Conservation (phyloP, 2,329 filamentous ascomycete genomes). For the Penicillium carneum region DNA sequence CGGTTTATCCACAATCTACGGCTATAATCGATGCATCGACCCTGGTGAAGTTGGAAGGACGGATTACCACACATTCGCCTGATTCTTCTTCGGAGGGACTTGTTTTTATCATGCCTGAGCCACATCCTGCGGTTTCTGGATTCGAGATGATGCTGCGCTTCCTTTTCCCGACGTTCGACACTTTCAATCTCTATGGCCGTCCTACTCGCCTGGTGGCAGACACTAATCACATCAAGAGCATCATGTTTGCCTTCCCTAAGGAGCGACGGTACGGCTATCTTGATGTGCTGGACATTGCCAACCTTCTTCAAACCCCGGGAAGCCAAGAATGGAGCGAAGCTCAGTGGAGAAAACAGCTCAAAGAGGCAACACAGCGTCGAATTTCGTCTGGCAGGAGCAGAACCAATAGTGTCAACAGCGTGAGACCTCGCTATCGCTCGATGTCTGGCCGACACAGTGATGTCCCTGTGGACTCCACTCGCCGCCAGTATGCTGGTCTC, state of each 20-base stretch:
- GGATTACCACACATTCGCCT: conserved; percentile 84
- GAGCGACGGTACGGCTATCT: conserved; percentile 88
- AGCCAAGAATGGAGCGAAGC: conserved; percentile 81
- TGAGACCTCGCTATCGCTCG: conserved; percentile 53
- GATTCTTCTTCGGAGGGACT: conserved; percentile 86
- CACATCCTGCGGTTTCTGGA: conserved; percentile 86
- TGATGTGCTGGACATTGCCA: conserved; percentile 83
- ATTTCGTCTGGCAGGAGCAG: conserved; percentile 50
- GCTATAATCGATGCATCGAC: conserved; percentile 93
- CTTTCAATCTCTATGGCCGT: conserved; percentile 88
- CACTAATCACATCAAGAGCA: conserved; percentile 80
- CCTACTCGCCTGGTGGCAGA: conserved; percentile 87
- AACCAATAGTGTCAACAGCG: conserved; percentile 64
- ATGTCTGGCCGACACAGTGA: conserved; percentile 46
- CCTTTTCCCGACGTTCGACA: conserved; percentile 92
- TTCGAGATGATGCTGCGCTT: conserved; percentile 95
- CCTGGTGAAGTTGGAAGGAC: conserved; percentile 89
- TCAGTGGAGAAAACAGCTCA: conserved; percentile 88
- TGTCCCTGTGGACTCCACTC: conserved; percentile 43
- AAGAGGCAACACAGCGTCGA: conserved; percentile 76
- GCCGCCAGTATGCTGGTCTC: conserved; percentile 31
- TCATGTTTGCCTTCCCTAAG: conserved; percentile 98
- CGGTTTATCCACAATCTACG: conserved; percentile 94
- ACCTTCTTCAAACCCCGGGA: conserved; percentile 78
- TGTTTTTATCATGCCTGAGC: conserved; percentile 96